Evolutionary conservation across 805 yeast genomes (phyloP), one percentile per base, ranked within the genome.

Genomic region (Grigorovia humatica): DNA sequence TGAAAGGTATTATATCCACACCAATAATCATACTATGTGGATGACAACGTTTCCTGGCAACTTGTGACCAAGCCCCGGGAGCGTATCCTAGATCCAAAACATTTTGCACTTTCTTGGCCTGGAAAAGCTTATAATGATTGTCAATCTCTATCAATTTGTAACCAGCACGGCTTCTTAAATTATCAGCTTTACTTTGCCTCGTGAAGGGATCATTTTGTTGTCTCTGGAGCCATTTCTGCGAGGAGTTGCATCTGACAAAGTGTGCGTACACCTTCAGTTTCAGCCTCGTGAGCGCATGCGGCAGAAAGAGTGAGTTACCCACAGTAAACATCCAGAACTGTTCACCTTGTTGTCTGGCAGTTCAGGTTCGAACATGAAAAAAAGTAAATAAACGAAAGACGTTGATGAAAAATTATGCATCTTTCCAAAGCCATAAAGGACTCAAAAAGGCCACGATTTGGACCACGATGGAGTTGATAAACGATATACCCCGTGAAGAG

Each of bases 41-140:
- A 18, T 66, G 61, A 1, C 81, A 74, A 51, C 77, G 65, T 50
- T 78, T 78, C 9, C 77, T 69, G 0, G 91, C 90, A 1, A 88
- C 90, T 63, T 88, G 96, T 9, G 91, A 79, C 96, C 96, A 88
- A 2, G 96, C 89, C 0, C 96, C 96, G 0, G 96, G 96, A 0
- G 96, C 95, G 65, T 81, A 89, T 0, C 96, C 96, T 46, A 93
- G 70, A 70, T 93, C 99, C 4, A 93, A 80, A 0, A 93, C 85
- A 44, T 80, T 77, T 56, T 70, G 74, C 0, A 80, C 74, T 12
- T 47, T 51, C 8, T 50, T 46, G 2, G 74, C 74, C 43, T 69
- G 66, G 64, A 91, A 82, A 1, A 93, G 54, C 35, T 72, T 66
- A 67, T 74, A 85, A 59, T 77, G 80, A 15, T 79, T 72, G 63